phyloP scores from a whole-genome alignment of 2,329 filamentous ascomycete species.

The Colletotrichum gloeosporioides region DNA sequence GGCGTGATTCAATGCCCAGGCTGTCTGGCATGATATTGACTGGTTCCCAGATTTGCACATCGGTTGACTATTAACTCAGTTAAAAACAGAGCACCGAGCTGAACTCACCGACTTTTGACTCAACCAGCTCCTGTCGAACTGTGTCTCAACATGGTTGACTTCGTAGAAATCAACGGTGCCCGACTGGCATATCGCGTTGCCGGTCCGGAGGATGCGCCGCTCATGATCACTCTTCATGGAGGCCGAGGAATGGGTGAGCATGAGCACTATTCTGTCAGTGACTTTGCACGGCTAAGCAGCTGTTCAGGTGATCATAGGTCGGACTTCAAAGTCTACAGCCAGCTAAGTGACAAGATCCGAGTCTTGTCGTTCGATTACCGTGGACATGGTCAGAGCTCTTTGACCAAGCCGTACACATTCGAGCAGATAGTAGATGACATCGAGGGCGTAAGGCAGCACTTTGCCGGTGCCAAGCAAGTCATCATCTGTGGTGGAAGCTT shows the following conservation, averaged over 20 bases:
- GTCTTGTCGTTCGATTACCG: conserved; percentile 41
- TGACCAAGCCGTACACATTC: conserved; percentile 38
- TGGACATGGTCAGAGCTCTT: conserved; percentile 39
- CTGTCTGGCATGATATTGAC: not conserved
- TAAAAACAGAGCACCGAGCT: not conserved
- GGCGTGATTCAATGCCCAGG: not conserved
- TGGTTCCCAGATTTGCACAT: not conserved
- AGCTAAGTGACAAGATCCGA: conserved; percentile 30
- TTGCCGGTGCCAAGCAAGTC: conserved; percentile 28
- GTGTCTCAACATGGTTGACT: conserved; percentile 19
- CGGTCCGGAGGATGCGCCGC: conserved; percentile 32
- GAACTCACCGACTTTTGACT: not conserved
- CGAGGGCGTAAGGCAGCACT: conserved; percentile 34
- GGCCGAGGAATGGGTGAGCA: conserved; percentile 38
- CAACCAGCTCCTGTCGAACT: fast-evolving
- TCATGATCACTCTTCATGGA: conserved; percentile 42
- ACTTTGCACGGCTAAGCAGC: not conserved
- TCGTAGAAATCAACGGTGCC: conserved; percentile 37
- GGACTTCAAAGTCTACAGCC: conserved; percentile 37
- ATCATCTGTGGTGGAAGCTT: conserved; percentile 44
- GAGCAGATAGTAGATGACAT: conserved; percentile 42
- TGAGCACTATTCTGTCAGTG: fast-evolving
- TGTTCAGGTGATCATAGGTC: conserved; percentile 35
- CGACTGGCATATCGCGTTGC: conserved; percentile 34
- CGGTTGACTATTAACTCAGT: fast-evolving